Percentiles rank a stretch among this genome's conserved stretches.
phyloP scores from a whole-genome alignment of 1,284 basidiomycete species.

The Malassezia yamatoensis region DNA sequence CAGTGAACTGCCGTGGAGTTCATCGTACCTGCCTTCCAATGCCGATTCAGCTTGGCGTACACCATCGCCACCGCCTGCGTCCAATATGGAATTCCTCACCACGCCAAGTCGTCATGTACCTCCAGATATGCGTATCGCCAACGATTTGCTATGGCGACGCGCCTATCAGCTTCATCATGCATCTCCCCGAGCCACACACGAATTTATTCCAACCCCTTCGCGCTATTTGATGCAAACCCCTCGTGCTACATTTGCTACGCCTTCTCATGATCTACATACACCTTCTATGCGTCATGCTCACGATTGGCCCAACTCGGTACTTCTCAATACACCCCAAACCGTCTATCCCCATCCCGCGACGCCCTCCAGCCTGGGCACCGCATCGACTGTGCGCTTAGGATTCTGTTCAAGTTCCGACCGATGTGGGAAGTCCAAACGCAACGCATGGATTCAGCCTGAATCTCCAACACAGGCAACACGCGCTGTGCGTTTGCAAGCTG shows the following conservation, averaged over 20 bases:
- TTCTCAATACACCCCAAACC: not conserved
- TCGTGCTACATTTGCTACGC: not conserved
- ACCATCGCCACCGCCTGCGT: constrained; percentile 13
- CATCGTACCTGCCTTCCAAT: not conserved
- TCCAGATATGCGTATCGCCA: not conserved
- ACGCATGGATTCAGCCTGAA: constrained; percentile 7
- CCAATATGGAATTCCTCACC: constrained; percentile 1
- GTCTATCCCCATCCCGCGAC: not conserved
- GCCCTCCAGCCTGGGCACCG: no score
- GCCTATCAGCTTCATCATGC: not conserved
- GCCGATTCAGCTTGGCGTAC: constrained; percentile 3
- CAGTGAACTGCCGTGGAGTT: no score
- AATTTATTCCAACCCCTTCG: constrained; percentile 10
- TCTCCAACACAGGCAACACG: constrained; percentile 10
- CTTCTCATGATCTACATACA: not conserved
- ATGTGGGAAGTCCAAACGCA: not conserved
- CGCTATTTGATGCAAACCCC: constrained; percentile 12
- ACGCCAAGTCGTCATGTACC: constrained; percentile 14
- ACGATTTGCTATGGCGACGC: not conserved
- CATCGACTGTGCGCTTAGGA: no score
- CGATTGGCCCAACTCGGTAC: not conserved
- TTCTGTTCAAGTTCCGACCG: no score
- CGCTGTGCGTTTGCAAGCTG: not conserved
- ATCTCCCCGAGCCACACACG: not conserved
- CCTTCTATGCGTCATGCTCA: not conserved